Evolutionary conservation across 306 rosid species (phyloP), one percentile per base, ranked within the genome.

Genomic region (Leucaena leucocephala): DNA sequence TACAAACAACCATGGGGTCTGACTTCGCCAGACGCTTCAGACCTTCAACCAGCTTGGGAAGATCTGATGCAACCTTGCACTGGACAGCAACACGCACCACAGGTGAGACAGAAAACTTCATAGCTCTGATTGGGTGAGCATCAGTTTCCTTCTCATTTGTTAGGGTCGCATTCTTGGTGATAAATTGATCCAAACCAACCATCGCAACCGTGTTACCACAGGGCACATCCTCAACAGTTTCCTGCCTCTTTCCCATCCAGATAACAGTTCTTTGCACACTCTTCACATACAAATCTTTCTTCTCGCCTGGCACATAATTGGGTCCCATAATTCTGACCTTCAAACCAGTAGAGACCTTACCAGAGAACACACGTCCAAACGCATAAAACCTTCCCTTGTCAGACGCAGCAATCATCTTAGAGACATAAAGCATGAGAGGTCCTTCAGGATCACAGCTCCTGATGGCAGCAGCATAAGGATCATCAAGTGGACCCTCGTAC

Each of bases 321-420:
- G 98, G 98, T 71, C 98, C 98, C 97, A 95, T 95, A 67, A 92
- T 95, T 76, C 98, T 89, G 17, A 95, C 98, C 88, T 94, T 95
- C 90, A 95, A 43, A 48, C 98, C 97, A 5, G 98, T 92, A 0
- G 92, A 85, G 10, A 95, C 94, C 71, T 13, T 95, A 5, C 98
- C 97, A 50, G 98, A 61, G 68, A 95, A 95, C 5, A 95, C 98
- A 59, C 98, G 95, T 0, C 98, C 98, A 68, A 94, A 95, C 45
- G 98, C 97, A 80, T 81, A 95, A 79, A 95, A 92, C 74, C 98
- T 84, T 40, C 98, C 98, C 87, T 95, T 95, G 46, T 95, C 97
- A 40, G 97, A 90, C 16, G 98, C 97, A 0, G 97, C 97, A 92
- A 92, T 92, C 98, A 94, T 94, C 93, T 94, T 94, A 0, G 98